Evolutionary conservation across 176 grass and related monocot species (phyloP), one percentile per base, ranked within the genome.

Genomic region (Bolboschoenus planiculmis): DNA sequence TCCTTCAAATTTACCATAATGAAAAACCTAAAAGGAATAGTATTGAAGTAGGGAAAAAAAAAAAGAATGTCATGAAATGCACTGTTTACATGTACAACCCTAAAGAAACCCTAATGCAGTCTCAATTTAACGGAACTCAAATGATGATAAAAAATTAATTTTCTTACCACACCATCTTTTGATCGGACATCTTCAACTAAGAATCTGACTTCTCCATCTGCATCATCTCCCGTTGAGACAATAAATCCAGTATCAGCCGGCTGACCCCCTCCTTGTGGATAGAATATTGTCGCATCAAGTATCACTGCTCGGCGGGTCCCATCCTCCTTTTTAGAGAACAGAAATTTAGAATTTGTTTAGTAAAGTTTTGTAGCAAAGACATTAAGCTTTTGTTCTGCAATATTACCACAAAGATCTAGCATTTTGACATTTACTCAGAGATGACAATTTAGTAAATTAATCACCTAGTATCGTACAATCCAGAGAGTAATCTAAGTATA

Each of bases 191-290:
- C 95, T 46, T 97, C 89, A 0, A 97, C 92, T 34, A 91, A 74
- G 83, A 97, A 94, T 83, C 86, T 94, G 56, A 82, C 60, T 54
- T 65, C 83, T 68, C 78, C 42, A 8, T 72, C 15, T 29, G 75
- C 57, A 29, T 53, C 82, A 29, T 65, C 70, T 33, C 39, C 65
- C 24, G 24, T 33, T 7, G 33, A 74, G 33, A 64, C 18, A 64
- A 95, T 88, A 85, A 53, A 40, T 29, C 92, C 95, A 62, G 74
- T 85, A 86, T 91, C 95, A 33, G 87, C 92, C 44, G 92, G 90
- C 70, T 98, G 95, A 3, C 95, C 95, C 7, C 95, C 95, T 20
- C 95, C 95, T 78, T 98, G 95, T 61, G 95, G 95, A 73, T 98
- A 82, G 80, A 98, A 95, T 86, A 93, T 59, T 13, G 92, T 98